Conservation (phyloP, 805 yeast genomes). For the Candida morakotiae region DNA sequence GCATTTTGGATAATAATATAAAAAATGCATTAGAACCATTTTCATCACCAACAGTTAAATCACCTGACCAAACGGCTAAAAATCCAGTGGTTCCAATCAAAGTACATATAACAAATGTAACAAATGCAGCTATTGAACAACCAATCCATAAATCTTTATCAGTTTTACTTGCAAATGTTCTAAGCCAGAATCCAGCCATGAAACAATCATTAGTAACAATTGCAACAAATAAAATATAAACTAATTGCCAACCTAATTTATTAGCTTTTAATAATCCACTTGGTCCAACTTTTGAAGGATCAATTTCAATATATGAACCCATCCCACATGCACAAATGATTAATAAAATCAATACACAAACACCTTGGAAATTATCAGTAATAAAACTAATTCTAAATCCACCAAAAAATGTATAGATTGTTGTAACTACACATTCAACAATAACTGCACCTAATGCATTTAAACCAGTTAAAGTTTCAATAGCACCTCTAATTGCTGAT, state of each 20-base stretch:
- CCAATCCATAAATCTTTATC: constrained; percentile 75
- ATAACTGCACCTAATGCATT: constrained; percentile 77
- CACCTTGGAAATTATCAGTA: constrained; percentile 86
- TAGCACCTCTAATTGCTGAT: constrained; percentile 73
- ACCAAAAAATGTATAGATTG: constrained; percentile 82
- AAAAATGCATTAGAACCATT: constrained; percentile 70
- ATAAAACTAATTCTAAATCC: constrained; percentile 86
- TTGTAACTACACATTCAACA: constrained; percentile 81
- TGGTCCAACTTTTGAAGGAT: constrained; percentile 57
- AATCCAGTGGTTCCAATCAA: constrained; percentile 82
- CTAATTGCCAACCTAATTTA: constrained; percentile 82
- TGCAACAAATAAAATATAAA: constrained; percentile 81
- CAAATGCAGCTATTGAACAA: constrained; percentile 67
- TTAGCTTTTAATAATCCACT: constrained; percentile 62
- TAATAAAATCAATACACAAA: constrained; percentile 59
- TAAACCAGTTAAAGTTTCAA: constrained; percentile 72
- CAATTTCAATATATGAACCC: constrained; percentile 70
- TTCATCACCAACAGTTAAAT: constrained; percentile 46
- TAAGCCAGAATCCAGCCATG: constrained; percentile 88
- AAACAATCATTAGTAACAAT: constrained; percentile 88
- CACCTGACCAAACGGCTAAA: constrained; percentile 88
- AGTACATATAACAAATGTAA: constrained; percentile 59
- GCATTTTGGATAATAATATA: constrained; percentile 65
- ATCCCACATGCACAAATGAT: constrained; percentile 74
- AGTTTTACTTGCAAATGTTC: constrained; percentile 85